Evolutionary conservation across 2,329 filamentous ascomycete genomes (phyloP).

Genomic region (Chaetomium globosum): DNA sequence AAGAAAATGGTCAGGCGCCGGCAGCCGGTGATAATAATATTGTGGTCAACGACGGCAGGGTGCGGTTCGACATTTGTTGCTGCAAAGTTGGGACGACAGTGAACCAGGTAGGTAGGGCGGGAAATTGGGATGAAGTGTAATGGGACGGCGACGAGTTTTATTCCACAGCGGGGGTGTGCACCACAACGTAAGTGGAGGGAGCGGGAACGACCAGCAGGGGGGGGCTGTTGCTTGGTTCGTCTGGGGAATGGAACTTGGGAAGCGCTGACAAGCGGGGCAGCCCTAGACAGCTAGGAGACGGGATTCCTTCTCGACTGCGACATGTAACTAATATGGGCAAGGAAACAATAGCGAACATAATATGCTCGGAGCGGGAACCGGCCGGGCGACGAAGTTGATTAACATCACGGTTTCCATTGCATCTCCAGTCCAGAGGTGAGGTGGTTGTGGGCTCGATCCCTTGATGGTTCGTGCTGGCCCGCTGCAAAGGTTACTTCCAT

Average conservation of each 20-base stretch:
- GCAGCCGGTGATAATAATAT: conserved; percentile 8
- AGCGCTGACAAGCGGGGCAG: conserved; percentile 24
- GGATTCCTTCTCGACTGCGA: background rate
- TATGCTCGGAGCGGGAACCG: conserved; percentile 25
- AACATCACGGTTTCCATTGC: conserved; percentile 14
- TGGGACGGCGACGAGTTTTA: conserved; percentile 38
- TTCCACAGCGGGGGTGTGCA: conserved; percentile 36
- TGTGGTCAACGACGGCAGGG: conserved; percentile 8
- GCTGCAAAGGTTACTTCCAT: background rate
- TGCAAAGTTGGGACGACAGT: conserved; percentile 24
- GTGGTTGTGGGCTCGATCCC: background rate
- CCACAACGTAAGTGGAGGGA: conserved; percentile 33
- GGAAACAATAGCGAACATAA: background rate
- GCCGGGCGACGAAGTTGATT: conserved; percentile 28
- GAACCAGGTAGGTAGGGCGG: conserved; percentile 13
- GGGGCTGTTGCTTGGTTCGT: conserved; percentile 29
- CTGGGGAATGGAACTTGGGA: background rate
- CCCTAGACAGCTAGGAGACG: background rate
- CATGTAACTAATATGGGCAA: background rate
- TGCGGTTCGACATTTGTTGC: background rate
- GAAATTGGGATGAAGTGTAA: conserved; percentile 35
- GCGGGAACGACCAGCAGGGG: conserved; percentile 28
- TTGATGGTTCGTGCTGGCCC: background rate
- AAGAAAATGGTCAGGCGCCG: conserved; percentile 14
- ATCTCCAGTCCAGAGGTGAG: background rate